phyloP scores from a whole-genome alignment of 257 asterid genomes.

The Fraxinus pennsylvanica region DNA sequence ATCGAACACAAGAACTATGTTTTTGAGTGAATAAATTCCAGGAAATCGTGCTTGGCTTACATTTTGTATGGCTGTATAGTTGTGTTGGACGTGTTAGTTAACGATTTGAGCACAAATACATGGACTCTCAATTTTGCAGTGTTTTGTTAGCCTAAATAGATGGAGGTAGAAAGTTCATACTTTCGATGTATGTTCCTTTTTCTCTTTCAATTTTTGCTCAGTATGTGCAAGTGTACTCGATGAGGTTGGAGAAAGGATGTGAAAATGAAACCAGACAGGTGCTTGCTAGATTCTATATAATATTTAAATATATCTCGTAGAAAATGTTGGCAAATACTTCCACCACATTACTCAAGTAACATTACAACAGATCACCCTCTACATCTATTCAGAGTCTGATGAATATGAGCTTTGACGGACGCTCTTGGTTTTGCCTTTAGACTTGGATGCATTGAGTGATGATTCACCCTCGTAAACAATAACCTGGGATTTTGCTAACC shows the following conservation, averaged over 20 bases:
- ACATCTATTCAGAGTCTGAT: slow-evolving; percentile 74
- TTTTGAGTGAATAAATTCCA: neutral
- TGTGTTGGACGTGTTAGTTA: neutral
- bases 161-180: neutral
- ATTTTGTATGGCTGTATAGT: neutral
- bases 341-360: slow-evolving; percentile 9
- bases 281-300: neutral
- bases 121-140: neutral
- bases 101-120: neutral
- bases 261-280: neutral
- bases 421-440: slow-evolving; percentile 58
- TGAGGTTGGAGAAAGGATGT: no score
- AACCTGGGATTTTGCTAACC: slow-evolving; percentile 80
- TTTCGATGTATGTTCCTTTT: neutral
- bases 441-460: slow-evolving; percentile 51
- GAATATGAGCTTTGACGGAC: slow-evolving; percentile 74
- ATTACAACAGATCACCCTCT: slow-evolving; percentile 10
- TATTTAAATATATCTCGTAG: neutral
- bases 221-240: no score
- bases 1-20: neutral
- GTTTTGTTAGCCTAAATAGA: no score
- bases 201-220: no score
- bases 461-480: slow-evolving; percentile 74
- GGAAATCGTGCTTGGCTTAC: neutral
- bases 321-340: slow-evolving; percentile 10